Conservation (phyloP, 805 yeast genomes). For the Barnettozyma populi region DNA sequence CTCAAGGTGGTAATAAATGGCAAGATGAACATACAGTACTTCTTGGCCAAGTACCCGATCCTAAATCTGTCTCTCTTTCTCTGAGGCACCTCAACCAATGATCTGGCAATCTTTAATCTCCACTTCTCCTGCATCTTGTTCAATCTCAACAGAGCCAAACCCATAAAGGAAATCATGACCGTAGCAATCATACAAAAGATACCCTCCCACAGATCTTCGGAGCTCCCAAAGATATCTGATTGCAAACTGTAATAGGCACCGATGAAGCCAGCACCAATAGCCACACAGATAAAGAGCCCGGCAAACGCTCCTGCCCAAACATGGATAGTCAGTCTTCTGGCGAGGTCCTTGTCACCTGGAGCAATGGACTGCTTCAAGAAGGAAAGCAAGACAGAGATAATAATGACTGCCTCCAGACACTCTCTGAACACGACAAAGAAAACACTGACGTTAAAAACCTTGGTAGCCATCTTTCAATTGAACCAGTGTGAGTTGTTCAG, state of each 20-base stretch:
- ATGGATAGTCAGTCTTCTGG: constrained; percentile 63
- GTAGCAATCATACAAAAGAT: constrained; percentile 87
- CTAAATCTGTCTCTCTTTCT: constrained; percentile 46
- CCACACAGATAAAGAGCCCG: constrained; percentile 76
- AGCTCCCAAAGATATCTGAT: constrained; percentile 75
- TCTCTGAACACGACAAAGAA: constrained; percentile 93
- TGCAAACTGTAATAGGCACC: constrained; percentile 84
- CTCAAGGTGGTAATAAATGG: constrained; percentile 89
- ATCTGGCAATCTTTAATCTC: constrained; percentile 90
- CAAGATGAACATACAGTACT: constrained; percentile 82
- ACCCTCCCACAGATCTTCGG: constrained; percentile 98
- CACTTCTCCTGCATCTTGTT: constrained; percentile 96
- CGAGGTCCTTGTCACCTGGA: constrained; percentile 42
- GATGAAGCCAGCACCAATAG: constrained; percentile 88
- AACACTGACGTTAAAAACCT: constrained; percentile 40
- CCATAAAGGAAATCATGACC: constrained; percentile 85
- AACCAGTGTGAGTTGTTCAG: not conserved
- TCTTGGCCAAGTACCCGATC: constrained; percentile 52
- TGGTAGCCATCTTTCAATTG: constrained; percentile 5
- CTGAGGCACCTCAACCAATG: constrained; percentile 58
- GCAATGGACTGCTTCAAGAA: constrained; percentile 86
- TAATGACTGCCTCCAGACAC: constrained; percentile 85
- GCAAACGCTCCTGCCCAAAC: constrained; percentile 78
- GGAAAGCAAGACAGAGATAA: constrained; percentile 86
- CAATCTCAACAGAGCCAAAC: constrained; percentile 91